Evolutionary conservation across 176 grass and related monocot species (phyloP), one percentile per base, ranked within the genome.

Genomic region (Olyra latifolia): DNA sequence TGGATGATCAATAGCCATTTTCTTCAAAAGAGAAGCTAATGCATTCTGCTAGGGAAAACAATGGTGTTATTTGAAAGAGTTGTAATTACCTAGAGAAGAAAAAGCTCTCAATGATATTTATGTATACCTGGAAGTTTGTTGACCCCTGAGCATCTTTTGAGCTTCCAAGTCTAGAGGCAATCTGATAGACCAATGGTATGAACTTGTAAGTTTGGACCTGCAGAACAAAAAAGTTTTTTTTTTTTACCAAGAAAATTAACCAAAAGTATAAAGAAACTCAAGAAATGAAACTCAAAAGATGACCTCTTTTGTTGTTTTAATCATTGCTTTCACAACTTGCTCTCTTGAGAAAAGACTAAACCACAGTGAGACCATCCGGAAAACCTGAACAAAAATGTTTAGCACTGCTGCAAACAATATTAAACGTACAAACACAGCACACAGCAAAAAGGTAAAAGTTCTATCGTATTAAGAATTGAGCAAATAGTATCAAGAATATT

Each of bases 1-100:
- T 35, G 94, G 94, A 91, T 97, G 94, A 86, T 97, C 94, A 69
- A 92, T 80, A 63, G 94, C 89, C 94, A 97, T 97, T 86, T 94
- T 97, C 91, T 87, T 91, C 78, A 97, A 50, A 61, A 97, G 94
- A 80, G 94, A 97, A 88, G 82, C 76, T 77, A 97, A 92, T 63
- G 85, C 91, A 86, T 69, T 88, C 91, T 97, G 84, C 60, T 44
- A 82, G 38, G 27, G 22, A 78, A 74, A 88, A 83, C 16, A 45
- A 73, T 8, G 35, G 12, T 66, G 40, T 88, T 57, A 83, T 19
- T 75, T 73, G 25, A 75, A 8, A 72, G 40, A 39, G 72, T 72
- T 10, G 43, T 57, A 5, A 23, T 71, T 40, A 78, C 75, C 24
- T 16, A 66, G 0, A 22, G n/a, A 67, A 57, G 32, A 35, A 74